phyloP scores from a whole-genome alignment of 176 grass and related monocot genomes.

The Musa troglodytarum region DNA sequence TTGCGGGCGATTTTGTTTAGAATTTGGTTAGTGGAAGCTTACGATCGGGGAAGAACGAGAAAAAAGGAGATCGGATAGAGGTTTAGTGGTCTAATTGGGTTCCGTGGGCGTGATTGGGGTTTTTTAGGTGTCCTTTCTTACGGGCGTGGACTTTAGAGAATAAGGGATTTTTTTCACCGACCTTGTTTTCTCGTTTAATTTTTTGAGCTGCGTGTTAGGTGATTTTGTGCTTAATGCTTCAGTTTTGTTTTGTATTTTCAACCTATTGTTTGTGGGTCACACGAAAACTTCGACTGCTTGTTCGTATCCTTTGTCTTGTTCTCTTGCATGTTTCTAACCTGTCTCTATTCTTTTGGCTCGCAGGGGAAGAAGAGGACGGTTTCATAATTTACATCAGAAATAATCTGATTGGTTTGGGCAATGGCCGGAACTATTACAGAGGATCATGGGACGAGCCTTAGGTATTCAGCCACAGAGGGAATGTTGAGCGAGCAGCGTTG shows the following conservation, averaged over 20 bases:
- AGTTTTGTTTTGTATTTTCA: not conserved
- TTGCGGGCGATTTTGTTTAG: not conserved
- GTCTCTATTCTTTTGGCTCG: not conserved
- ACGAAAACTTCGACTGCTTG: too few relatives aligned
- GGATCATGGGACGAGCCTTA: constrained; percentile 43
- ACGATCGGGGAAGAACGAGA: not conserved
- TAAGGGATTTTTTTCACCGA: not conserved
- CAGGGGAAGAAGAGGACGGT: constrained; percentile 5
- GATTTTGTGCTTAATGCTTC: not conserved
- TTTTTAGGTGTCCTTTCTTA: not conserved
- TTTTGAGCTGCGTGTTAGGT: not conserved
- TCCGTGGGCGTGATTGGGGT: not conserved
- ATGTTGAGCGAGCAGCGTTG: constrained; percentile 19
- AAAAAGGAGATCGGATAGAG: not conserved
- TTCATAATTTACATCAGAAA: not conserved
- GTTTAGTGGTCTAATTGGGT: not conserved
- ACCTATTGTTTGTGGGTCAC: too few relatives aligned
- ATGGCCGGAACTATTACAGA: constrained; percentile 38
- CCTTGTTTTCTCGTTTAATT: not conserved
- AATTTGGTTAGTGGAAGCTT: not conserved
- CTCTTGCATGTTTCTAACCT: not conserved
- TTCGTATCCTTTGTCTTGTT: not conserved
- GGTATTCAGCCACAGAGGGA: constrained; percentile 16
- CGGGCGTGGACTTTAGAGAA: not conserved
- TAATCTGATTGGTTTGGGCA: constrained; percentile 8